Evolutionary conservation across 495 filamentous ascomycete genomes (phyloP), one percentile per base, ranked within the genome.

Genomic region (Talaromyces liani): DNA sequence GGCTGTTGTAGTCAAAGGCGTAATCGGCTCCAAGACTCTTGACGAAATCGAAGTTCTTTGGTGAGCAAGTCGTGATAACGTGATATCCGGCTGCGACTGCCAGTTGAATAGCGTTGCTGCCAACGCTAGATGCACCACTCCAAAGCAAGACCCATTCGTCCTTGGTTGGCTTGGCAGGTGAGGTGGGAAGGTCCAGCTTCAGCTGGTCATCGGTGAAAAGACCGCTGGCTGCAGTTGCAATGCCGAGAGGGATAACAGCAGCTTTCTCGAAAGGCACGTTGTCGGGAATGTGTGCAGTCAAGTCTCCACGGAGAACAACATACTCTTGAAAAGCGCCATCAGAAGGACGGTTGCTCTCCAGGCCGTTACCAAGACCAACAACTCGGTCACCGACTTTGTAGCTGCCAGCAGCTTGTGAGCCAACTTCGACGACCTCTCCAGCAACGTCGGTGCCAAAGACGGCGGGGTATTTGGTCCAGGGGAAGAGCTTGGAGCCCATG

Each of bases 121-220:
- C 79, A 12, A 82, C 69, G 61, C 75, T 81, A 55, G 73, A 77
- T 51, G 78, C 68, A 5, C 69, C 82, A 2, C 81, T 82, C 82
- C 81, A 84, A 55, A 83, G 64, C 25, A 82, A 64, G 16, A 79
- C 20, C 25, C 25, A 45, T 18, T 61, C 33, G 16, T 33, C 34
- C 12, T 58, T 58, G 5, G 29, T 22, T 12, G 59, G 59, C n/a
- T 27, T 18, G 1, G n/a, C 14, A 51, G 34, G 71, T 9, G 31
- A n/a, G 14, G 59, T 45, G 14, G 59, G 59, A 18, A 45, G 41
- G 10, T 39, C 36, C 24, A 61, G 34, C n/a, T 25, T 33, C 20
- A 61, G 59, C 10, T 41, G 36, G 20, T 31, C 59, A 41, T 41
- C 18, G 6, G 41, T 27, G 25, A 61, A 61, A 24, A 61, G 41